These are phyloP conservation scores for Umbelopsis sp. DNA, from an alignment of 371 early-diverging fungal species.

Conservation along the genomic window DNA sequence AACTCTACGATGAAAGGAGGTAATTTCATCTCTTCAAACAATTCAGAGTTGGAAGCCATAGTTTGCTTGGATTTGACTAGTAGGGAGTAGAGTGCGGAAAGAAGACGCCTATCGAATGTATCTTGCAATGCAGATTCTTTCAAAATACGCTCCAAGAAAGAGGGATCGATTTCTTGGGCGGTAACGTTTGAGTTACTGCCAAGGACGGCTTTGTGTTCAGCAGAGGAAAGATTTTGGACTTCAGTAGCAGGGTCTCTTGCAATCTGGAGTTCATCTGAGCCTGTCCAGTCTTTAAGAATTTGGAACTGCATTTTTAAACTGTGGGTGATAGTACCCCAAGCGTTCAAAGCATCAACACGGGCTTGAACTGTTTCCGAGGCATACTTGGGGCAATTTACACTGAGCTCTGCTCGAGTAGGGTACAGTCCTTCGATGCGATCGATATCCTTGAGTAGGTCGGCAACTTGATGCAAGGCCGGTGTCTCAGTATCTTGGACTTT, in stretches of 20 bases:
- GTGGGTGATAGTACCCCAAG: slow-evolving; percentile 78
- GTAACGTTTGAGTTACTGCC: background rate
- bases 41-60: slow-evolving; percentile 66
- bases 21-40: slow-evolving; percentile 71
- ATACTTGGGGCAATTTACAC: slow-evolving; percentile 71
- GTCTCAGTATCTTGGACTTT: slow-evolving; percentile 48
- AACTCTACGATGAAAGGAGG: slow-evolving; percentile 70
- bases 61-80: slow-evolving; percentile 65
- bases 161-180: slow-evolving; percentile 49
- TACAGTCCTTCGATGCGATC: slow-evolving; percentile 81
- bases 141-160: slow-evolving; percentile 84
- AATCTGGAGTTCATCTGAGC: slow-evolving; percentile 72
- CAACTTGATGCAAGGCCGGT: slow-evolving; percentile 62
- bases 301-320: slow-evolving; percentile 72
- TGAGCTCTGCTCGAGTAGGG: slow-evolving; percentile 70
- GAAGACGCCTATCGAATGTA: slow-evolving; percentile 78
- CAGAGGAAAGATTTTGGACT: background rate
- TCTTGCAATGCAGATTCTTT: slow-evolving; percentile 82
- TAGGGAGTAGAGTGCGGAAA: slow-evolving; percentile 58
- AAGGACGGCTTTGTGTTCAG: slow-evolving; percentile 3
- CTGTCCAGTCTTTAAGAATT: slow-evolving; percentile 85
- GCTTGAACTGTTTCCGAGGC: slow-evolving; percentile 70
- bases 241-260: slow-evolving; percentile 38
- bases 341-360: slow-evolving; percentile 72
- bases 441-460: slow-evolving; percentile 70